Conservation (phyloP, 2,329 filamentous ascomycete genomes). For the Fusarium tuaranense region DNA sequence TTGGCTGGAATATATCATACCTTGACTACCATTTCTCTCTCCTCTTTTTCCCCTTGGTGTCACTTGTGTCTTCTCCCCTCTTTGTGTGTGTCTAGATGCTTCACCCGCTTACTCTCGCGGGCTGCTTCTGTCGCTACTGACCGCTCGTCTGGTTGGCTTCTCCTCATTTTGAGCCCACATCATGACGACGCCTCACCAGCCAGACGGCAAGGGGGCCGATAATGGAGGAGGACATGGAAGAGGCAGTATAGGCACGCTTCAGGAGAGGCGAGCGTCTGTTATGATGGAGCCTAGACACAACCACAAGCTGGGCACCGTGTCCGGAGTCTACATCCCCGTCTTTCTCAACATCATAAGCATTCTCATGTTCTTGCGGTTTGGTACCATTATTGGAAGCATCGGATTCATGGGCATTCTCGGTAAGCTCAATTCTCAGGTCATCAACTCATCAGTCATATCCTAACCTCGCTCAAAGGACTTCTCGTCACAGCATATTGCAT, state of each 20-base stretch:
- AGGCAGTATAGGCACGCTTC: constrained; percentile 14
- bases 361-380: constrained; percentile 92
- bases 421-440: constrained; percentile 51
- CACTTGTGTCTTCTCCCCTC: constrained; percentile 6
- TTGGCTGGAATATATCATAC: constrained; percentile 20
- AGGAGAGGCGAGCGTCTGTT: constrained; percentile 29
- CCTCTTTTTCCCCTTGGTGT: neutral
- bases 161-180: constrained; percentile 13
- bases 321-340: constrained; percentile 88
- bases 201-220: constrained; percentile 27
- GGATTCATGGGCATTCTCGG: constrained; percentile 85
- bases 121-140: constrained; percentile 24
- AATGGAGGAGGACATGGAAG: constrained; percentile 18
- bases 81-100: neutral
- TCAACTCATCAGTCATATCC: neutral
- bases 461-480: constrained; percentile 63
- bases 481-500: constrained; percentile 82
- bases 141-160: constrained; percentile 29
- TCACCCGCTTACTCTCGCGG: constrained; percentile 22
- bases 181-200: constrained; percentile 37
- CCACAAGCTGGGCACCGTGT: constrained; percentile 80
- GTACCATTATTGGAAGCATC: constrained; percentile 83
- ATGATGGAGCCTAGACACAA: constrained; percentile 53
- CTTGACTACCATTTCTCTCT: constrained; percentile 16
- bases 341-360: constrained; percentile 90